These are phyloP conservation scores for Botryotinia calthae DNA, from an alignment of 2,329 filamentous ascomycete genomes.

Conservation along the genomic window DNA sequence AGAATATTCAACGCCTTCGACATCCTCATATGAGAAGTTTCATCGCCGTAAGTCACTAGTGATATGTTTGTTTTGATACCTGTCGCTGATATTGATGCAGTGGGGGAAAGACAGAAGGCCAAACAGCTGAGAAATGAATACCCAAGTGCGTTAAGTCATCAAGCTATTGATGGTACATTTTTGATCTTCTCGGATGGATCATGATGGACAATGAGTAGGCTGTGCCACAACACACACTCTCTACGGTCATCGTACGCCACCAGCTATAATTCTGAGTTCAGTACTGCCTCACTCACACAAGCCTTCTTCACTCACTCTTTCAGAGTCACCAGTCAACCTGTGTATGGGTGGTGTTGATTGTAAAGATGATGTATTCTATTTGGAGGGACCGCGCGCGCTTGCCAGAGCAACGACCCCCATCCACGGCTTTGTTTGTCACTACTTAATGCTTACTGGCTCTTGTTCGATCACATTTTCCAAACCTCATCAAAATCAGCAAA, in stretches of 20 bases:
- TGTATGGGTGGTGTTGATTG: not conserved
- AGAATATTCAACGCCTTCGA: not conserved
- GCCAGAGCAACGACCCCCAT: not conserved
- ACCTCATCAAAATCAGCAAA: not conserved
- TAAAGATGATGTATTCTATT: not conserved
- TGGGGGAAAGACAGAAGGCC: rapidly evolving
- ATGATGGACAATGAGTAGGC: rapidly evolving
- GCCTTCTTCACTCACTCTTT: not conserved
- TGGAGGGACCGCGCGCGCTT: not conserved
- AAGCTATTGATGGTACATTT: not conserved
- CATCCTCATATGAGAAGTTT: too few relatives aligned
- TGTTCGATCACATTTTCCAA: not conserved
- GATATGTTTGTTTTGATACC: not conserved
- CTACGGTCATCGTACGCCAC: not conserved
- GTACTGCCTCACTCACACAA: not conserved
- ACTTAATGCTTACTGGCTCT: not conserved
- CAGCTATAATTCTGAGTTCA: not conserved
- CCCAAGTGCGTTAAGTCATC: not conserved
- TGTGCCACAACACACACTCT: not conserved
- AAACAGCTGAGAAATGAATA: not conserved
- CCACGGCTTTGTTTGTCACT: not conserved
- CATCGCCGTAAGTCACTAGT: not conserved
- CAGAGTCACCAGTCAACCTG: not conserved
- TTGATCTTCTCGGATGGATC: not conserved
- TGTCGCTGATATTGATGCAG: not conserved